phyloP scores from a whole-genome alignment of 768 basidiomycete species.

The Psilocybe sp. region DNA sequence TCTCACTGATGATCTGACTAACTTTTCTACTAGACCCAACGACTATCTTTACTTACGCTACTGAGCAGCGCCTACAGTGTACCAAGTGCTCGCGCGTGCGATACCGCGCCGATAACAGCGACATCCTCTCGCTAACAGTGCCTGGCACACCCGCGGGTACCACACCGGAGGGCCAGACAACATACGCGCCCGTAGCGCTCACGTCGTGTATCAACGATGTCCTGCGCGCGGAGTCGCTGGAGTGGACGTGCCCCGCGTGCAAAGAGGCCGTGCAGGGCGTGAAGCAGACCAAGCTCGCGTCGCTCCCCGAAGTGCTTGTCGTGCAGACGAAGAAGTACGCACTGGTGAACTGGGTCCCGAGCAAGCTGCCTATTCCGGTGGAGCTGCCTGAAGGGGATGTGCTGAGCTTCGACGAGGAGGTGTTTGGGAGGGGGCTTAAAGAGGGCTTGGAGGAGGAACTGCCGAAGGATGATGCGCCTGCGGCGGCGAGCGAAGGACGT shows the following conservation, averaged over 20 bases:
- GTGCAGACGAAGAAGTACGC: slow-evolving; percentile 94
- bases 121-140: slow-evolving; percentile 78
- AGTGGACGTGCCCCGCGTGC: slow-evolving; percentile 81
- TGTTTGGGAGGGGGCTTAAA: slow-evolving; percentile 71
- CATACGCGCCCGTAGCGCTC: slow-evolving; percentile 64
- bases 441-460: slow-evolving; percentile 63
- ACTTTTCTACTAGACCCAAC: slow-evolving; percentile 55
- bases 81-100: slow-evolving; percentile 73
- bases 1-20: neutral
- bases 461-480: slow-evolving; percentile 47
- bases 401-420: slow-evolving; percentile 56
- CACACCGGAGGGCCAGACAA: slow-evolving; percentile 57
- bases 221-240: slow-evolving; percentile 61
- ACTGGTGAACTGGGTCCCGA: slow-evolving; percentile 94
- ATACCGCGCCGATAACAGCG: slow-evolving; percentile 74
- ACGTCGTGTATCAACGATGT: slow-evolving; percentile 58
- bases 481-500: slow-evolving; percentile 4
- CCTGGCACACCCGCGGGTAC: slow-evolving; percentile 59
- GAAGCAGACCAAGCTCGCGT: slow-evolving; percentile 77
- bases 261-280: slow-evolving; percentile 62
- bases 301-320: slow-evolving; percentile 86
- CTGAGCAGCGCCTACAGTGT: slow-evolving; percentile 89
- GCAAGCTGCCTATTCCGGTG: slow-evolving; percentile 90
- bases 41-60: slow-evolving; percentile 70
- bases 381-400: slow-evolving; percentile 56